These are phyloP conservation scores for Pyricularia pennisetigena DNA, from an alignment of 2,329 filamentous ascomycete genomes.

Conservation along the genomic window DNA sequence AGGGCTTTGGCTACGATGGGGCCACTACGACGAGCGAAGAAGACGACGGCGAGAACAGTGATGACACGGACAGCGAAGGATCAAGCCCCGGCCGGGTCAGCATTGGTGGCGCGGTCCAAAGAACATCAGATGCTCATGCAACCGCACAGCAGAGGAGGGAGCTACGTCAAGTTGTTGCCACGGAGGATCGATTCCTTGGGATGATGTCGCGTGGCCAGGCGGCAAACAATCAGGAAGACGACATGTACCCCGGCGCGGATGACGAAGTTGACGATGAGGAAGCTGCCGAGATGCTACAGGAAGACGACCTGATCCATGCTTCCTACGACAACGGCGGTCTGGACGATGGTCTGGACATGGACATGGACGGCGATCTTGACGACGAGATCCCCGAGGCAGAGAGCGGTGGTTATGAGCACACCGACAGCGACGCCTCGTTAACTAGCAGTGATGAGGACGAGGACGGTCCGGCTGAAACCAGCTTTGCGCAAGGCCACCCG, in stretches of 20 bases:
- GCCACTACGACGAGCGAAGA: conserved; percentile 32
- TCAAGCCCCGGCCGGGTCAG: conserved; percentile 27
- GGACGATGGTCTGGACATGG: conserved; percentile 33
- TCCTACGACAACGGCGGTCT: conserved; percentile 5
- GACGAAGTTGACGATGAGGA: conserved; percentile 46
- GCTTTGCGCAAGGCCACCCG: conserved; percentile 10
- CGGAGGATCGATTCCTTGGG: conserved; percentile 53
- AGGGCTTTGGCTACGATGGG: conserved; percentile 38
- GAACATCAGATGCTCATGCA: conserved; percentile 6
- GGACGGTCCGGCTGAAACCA: conserved; percentile 19
- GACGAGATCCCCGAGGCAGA: conserved; percentile 60
- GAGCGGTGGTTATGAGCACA: conserved; percentile 61
- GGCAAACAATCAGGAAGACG: conserved; percentile 29
- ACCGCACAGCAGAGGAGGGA: conserved; percentile 27
- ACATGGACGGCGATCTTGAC: conserved; percentile 61
- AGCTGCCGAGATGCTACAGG: conserved; percentile 49
- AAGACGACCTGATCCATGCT: conserved; percentile 42
- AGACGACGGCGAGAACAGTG: conserved; percentile 27
- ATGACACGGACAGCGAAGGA: conserved; percentile 25
- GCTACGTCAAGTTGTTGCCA: conserved; percentile 40
- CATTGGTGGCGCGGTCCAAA: conserved; percentile 20
- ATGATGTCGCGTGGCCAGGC: conserved; percentile 40
- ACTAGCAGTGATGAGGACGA: conserved; percentile 31
- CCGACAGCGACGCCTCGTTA: conserved; percentile 60
- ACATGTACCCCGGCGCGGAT: conserved; percentile 43